Conservation (phyloP, 768 basidiomycete genomes). For the Auriscalpium microsporum region DNA sequence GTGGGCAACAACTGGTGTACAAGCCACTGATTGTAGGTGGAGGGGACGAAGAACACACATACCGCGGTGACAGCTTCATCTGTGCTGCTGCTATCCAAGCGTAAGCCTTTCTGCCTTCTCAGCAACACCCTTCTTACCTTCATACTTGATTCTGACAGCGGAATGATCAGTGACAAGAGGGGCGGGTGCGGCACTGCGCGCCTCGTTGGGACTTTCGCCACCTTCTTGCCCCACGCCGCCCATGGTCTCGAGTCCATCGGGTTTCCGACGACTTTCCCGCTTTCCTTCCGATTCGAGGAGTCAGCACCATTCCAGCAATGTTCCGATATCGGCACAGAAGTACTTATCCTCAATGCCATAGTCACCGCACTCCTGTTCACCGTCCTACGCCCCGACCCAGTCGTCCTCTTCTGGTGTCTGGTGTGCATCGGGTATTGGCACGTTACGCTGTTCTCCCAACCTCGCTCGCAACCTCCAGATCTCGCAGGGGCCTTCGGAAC, state of each 20-base stretch:
- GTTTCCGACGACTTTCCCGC: slow-evolving; percentile 69
- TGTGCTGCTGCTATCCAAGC: slow-evolving; percentile 79
- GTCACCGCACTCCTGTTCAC: slow-evolving; percentile 62
- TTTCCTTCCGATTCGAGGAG: slow-evolving; percentile 51
- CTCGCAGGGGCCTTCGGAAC: slow-evolving; percentile 65
- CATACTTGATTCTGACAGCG: slow-evolving; percentile 30
- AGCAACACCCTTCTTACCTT: no score
- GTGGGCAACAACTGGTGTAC: slow-evolving; percentile 53
- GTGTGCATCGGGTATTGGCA: slow-evolving; percentile 86
- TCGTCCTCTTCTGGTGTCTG: slow-evolving; percentile 68
- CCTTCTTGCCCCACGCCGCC: slow-evolving; percentile 49
- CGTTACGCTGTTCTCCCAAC: slow-evolving; percentile 70
- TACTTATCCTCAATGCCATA: slow-evolving; percentile 65
- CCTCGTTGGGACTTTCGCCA: slow-evolving; percentile 63
- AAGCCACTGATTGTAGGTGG: slow-evolving; percentile 81
- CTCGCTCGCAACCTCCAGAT: slow-evolving; percentile 54
- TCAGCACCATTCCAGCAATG: slow-evolving; percentile 51
- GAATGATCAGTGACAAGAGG: slow-evolving; percentile 48
- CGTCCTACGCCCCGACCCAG: slow-evolving; percentile 59
- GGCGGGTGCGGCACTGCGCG: slow-evolving; percentile 75
- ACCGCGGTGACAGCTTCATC: slow-evolving; percentile 78
- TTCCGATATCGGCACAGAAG: slow-evolving; percentile 57
- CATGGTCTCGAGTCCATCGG: slow-evolving; percentile 64
- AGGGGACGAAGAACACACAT: slow-evolving; percentile 61
- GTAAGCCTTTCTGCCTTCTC: slow-evolving; percentile 29